Evolutionary conservation across 140 eudicot genomes (phyloP).

Genomic region (Anethum foeniculum): DNA sequence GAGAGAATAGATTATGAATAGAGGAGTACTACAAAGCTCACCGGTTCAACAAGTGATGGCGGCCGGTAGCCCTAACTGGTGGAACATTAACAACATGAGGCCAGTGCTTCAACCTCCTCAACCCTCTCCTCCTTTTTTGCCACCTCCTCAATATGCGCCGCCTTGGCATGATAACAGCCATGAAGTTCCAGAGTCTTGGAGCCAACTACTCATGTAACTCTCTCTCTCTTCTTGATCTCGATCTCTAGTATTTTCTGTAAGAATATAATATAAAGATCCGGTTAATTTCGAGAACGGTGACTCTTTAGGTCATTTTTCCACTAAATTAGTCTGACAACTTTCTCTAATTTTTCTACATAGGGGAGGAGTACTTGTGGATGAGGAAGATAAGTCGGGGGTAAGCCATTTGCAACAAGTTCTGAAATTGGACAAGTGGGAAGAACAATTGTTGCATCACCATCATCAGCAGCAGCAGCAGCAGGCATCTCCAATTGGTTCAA

Average conservation of each 20-base stretch:
- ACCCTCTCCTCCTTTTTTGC: conserved; percentile 26
- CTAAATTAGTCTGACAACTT: neutral
- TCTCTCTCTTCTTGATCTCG: conserved; percentile 15
- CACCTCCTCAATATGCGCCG: conserved; percentile 27
- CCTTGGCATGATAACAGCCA: conserved; percentile 39
- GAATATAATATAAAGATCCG: no score
- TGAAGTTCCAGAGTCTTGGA: conserved; percentile 63
- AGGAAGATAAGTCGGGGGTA: conserved; percentile 22
- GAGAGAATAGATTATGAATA: conserved; percentile 41
- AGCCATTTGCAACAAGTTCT: conserved; percentile 37
- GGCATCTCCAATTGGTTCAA: conserved; percentile 11
- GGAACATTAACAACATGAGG: conserved; percentile 42
- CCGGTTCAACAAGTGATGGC: conserved; percentile 79
- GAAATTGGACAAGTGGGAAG: conserved; percentile 71
- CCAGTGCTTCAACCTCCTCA: conserved; percentile 29
- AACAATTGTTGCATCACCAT: conserved; percentile 42
- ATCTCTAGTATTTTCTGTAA: neutral
- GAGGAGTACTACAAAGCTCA: conserved; percentile 64
- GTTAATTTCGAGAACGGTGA: neutral
- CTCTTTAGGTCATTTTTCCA: neutral
- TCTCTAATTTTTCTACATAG: conserved; percentile 16
- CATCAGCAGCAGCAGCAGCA: conserved; percentile 30
- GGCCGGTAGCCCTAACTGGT: conserved; percentile 58
- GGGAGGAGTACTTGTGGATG: conserved; percentile 49
- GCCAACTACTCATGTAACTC: conserved; percentile 70